Evolutionary conservation across 2,329 filamentous ascomycete genomes (phyloP).

Genomic region (Aspergillus sp.): DNA sequence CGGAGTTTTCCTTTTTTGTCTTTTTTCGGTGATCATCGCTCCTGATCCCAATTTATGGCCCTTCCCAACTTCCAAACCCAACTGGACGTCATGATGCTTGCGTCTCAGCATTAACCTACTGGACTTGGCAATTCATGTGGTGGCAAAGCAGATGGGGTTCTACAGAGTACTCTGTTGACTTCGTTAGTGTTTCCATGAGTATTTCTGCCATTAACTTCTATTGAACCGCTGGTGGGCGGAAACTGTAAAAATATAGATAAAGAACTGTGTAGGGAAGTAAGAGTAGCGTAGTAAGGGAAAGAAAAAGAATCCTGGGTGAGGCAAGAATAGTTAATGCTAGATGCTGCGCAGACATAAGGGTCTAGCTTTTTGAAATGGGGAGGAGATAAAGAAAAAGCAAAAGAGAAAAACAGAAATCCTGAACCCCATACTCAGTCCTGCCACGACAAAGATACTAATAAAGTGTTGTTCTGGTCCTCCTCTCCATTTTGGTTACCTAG

Average conservation of each 20-base stretch:
- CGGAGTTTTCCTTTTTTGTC: too few species aligned
- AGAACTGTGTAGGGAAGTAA: neutral
- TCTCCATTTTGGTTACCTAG: constrained; percentile 14
- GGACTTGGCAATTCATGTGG: neutral
- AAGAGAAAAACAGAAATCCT: neutral
- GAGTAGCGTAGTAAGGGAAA: too few species aligned
- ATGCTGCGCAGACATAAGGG: neutral
- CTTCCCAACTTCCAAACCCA: neutral
- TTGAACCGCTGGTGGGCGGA: neutral
- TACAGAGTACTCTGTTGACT: neutral
- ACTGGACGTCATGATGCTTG: neutral
- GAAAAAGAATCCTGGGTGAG: neutral
- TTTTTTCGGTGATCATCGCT: neutral
- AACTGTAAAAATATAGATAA: neutral
- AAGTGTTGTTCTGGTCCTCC: constrained; percentile 1
- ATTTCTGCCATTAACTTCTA: neutral
- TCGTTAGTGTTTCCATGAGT: neutral
- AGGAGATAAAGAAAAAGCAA: neutral
- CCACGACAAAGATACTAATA: neutral
- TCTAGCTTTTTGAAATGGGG: neutral
- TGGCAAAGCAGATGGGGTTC: too few species aligned
- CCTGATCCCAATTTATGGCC: neutral
- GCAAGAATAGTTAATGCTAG: neutral
- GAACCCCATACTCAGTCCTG: neutral
- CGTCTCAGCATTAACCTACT: neutral